These are phyloP conservation scores for Cenchrus americanus DNA, from an alignment of 176 grass and related monocot genomes.

Conservation along the genomic window DNA sequence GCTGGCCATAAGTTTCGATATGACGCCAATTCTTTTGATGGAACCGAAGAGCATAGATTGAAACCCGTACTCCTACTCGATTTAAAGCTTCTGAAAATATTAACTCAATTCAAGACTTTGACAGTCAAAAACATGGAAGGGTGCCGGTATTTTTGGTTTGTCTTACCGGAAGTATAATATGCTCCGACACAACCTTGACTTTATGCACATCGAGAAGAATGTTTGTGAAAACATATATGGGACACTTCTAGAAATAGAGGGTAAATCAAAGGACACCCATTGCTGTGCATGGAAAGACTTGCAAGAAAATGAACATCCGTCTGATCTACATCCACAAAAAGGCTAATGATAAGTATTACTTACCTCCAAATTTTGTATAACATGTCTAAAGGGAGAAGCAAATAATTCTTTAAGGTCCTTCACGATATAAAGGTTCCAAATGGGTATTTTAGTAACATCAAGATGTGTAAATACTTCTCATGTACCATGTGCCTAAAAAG, in stretches of 20 bases:
- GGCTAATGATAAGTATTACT: constrained; percentile 21
- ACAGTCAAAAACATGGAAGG: constrained; percentile 9
- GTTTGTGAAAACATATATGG: constrained; percentile 17
- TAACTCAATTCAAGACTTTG: background rate
- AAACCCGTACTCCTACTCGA: background rate
- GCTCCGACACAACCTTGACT: background rate
- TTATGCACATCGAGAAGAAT: constrained; percentile 21
- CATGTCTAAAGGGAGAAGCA: constrained; percentile 5
- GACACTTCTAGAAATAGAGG: constrained; percentile 10
- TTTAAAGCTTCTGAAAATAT: background rate
- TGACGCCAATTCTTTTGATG: constrained; percentile 7
- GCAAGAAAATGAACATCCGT: background rate
- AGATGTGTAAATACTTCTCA: constrained; percentile 8
- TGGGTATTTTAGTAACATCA: constrained; percentile 11
- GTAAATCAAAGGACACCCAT: constrained; percentile 5
- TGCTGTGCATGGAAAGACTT: background rate
- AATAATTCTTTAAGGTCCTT: background rate
- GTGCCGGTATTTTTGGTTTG: background rate
- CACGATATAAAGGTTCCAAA: background rate
- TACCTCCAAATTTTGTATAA: background rate
- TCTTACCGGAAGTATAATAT: constrained; percentile 1
- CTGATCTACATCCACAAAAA: constrained; percentile 5
- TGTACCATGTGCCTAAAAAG: background rate
- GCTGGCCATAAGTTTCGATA: background rate
- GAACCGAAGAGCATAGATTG: background rate